Conservation (phyloP, 805 yeast genomes). For the Candida saitoana region DNA sequence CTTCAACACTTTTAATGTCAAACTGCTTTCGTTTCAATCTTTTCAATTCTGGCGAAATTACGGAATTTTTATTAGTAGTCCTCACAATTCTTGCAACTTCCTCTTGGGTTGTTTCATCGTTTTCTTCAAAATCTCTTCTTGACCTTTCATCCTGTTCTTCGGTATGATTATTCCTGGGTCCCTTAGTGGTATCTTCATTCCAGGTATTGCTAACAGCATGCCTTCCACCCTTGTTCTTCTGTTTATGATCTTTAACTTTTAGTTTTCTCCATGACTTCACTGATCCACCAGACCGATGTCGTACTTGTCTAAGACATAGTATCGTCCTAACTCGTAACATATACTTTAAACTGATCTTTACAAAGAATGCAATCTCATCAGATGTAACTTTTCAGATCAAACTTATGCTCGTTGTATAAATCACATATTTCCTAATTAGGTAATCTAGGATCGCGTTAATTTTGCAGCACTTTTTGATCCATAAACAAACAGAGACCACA, state of each 20-base stretch:
- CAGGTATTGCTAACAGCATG: background rate
- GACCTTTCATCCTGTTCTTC: too few species aligned
- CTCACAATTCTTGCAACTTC: background rate
- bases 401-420: background rate
- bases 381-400: background rate
- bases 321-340: background rate
- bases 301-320: background rate
- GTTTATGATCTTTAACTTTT: background rate
- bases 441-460: background rate
- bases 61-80: background rate
- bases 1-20: background rate
- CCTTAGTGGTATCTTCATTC: background rate
- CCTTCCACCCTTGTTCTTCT: background rate
- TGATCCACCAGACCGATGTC: background rate
- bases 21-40: background rate
- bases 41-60: conserved; percentile 2
- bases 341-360: background rate
- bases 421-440: background rate
- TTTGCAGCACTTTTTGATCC: background rate
- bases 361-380: too few species aligned
- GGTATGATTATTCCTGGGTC: background rate
- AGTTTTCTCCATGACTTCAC: background rate
- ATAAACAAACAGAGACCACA: background rate
- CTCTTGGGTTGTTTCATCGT: too few species aligned
- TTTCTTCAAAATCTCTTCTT: background rate